Conservation (phyloP, 2,329 filamentous ascomycete genomes). For the Neophaeococcomyces mojaviensis region DNA sequence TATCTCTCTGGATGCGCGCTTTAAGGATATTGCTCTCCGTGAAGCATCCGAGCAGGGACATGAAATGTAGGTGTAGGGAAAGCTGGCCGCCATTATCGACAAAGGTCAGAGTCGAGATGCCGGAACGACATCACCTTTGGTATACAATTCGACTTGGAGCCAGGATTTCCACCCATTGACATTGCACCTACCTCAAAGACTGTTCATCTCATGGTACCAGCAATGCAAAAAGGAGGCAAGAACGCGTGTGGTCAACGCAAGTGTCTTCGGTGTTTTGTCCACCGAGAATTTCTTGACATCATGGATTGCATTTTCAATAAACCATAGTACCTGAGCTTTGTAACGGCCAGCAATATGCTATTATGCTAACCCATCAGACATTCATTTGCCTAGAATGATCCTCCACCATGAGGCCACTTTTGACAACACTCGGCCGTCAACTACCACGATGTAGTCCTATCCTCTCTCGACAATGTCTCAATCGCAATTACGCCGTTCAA, state of each 20-base stretch:
- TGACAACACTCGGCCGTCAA: slow-evolving; percentile 11
- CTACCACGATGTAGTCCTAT: slow-evolving; percentile 12
- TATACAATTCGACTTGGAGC: too few relatives aligned
- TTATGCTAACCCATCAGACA: slow-evolving; percentile 12
- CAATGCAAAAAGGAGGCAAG: neutral
- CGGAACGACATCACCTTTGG: too few relatives aligned
- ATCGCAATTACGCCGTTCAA: slow-evolving; percentile 63
- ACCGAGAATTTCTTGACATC: slow-evolving; percentile 12
- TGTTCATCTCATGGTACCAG: neutral
- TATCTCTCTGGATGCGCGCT: slow-evolving; percentile 20
- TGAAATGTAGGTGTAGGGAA: slow-evolving; percentile 58
- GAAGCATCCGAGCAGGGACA: slow-evolving; percentile 49
- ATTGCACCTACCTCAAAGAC: neutral
- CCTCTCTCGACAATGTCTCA: neutral
- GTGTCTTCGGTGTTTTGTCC: slow-evolving; percentile 5
- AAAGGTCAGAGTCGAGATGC: neutral
- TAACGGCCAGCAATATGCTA: neutral
- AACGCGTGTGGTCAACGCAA: slow-evolving; percentile 1
- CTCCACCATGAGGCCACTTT: slow-evolving; percentile 18
- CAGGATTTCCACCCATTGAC: too few relatives aligned
- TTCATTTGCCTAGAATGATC: slow-evolving; percentile 17
- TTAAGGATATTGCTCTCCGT: slow-evolving; percentile 14
- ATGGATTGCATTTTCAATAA: slow-evolving; percentile 3
- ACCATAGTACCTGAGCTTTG: neutral
- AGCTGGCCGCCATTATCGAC: slow-evolving; percentile 45